Evolutionary conservation across 331 rosid species (phyloP), one percentile per base, ranked within the genome.

Genomic region (Arachis monticola): DNA sequence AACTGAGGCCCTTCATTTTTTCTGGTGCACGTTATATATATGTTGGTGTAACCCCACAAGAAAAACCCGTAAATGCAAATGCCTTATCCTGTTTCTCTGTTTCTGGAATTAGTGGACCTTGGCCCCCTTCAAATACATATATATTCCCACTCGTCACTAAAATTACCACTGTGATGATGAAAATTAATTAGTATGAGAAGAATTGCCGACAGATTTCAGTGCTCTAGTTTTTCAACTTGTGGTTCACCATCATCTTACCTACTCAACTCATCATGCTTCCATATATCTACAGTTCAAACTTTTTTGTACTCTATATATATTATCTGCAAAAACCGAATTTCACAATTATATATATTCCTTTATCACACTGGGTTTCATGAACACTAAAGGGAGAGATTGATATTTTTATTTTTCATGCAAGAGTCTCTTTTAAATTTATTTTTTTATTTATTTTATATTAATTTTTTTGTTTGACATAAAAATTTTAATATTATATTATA

Each of bases 181-280:
- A 27, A 27, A 27, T 27, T 27, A n/a, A n/a, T 2, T 1, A 3
- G 5, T 38, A 2, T 5, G 41, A 10, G n/a, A 70, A 62, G 67
- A 45, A 59, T 71, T 72, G 82, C 79, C 85, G 76, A 81, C 85
- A 81, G 51, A 64, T 48, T 48, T 50, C 74, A 70, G 57, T 67
- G 55, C 70, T 57, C 60, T 2, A 38, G 4, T 3, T 56, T 35
- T 41, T 62, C 56, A 60, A 45, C 53, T 80, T 40, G 30, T 74
- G 2, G 32, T 30, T 63, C 60, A 12, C 11, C 2, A 64, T 40
- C 65, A 74, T 59, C 31, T 7, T 22, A 63, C 42, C 70, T 74
- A 62, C 63, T 70, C 3, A 44, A 51, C 77, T 72, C 41, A 38
- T 4, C 6, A 12, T 40, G 65, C 53, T 17, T 56, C 64, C 53